These are phyloP conservation scores for Geosmithia putterillii DNA, from an alignment of 2,329 filamentous ascomycete species.

Conservation along the genomic window DNA sequence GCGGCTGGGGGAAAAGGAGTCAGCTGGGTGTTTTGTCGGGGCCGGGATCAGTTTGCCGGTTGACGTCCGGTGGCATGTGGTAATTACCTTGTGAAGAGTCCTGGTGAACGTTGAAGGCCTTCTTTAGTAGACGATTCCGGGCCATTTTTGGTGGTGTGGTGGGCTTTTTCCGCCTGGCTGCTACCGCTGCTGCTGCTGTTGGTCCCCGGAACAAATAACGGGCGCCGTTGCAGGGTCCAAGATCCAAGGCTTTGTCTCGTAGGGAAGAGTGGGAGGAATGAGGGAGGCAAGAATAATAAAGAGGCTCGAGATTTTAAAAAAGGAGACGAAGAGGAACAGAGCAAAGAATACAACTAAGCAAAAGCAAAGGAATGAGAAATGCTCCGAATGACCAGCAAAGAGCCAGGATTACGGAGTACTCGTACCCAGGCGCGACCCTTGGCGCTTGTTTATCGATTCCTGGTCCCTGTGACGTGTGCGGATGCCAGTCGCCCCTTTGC, in stretches of 20 bases:
- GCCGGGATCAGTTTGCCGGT: too few relatives aligned
- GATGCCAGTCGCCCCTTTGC: not conserved
- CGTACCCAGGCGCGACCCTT: not conserved
- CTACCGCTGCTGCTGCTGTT: not conserved
- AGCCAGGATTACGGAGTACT: not conserved
- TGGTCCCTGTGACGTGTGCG: not conserved
- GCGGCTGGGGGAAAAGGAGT: not conserved
- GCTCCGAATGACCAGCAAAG: not conserved
- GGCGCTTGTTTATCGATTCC: not conserved
- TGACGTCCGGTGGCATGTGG: not conserved
- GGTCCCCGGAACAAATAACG: not conserved
- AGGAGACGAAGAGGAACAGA: not conserved
- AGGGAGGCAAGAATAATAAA: too few relatives aligned
- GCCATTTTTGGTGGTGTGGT: conserved; percentile 10
- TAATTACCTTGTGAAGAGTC: conserved; percentile 11
- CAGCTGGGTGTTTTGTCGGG: too few relatives aligned
- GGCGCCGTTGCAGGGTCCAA: conserved; percentile 1
- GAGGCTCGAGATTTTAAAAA: not conserved
- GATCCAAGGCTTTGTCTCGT: not conserved
- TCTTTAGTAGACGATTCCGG: conserved; percentile 18
- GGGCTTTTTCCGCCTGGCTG: too few relatives aligned
- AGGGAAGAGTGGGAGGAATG: not conserved
- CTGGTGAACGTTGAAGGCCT: conserved; percentile 21
- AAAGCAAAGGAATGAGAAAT: conserved; percentile 1
- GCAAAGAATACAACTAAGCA: not conserved